Conservation (phyloP, 2,329 filamentous ascomycete species). For the Penicillium sp. region DNA sequence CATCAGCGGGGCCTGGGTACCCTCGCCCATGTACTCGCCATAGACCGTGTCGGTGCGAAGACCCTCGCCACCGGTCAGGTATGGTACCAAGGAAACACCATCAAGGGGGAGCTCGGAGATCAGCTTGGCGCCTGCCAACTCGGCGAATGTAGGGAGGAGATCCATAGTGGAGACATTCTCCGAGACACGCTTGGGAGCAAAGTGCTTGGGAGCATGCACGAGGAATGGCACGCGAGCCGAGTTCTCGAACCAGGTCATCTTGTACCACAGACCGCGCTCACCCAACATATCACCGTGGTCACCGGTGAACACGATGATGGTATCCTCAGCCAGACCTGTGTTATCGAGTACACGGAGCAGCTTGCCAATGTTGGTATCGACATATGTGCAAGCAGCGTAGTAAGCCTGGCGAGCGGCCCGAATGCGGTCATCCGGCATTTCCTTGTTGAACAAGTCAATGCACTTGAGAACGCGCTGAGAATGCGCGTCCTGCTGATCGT, state of each 20-base stretch:
- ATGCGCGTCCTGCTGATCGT: conserved; percentile 82
- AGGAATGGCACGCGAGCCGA: conserved; percentile 87
- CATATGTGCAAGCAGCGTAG: conserved; percentile 90
- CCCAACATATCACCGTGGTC: conserved; percentile 97
- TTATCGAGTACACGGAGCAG: conserved; percentile 76
- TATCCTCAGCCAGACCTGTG: conserved; percentile 78
- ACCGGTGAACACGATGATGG: conserved; percentile 87
- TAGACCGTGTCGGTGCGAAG: conserved; percentile 77
- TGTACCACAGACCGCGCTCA: conserved; percentile 89
- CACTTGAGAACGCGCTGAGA: conserved; percentile 84
- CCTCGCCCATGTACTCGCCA: conserved; percentile 93
- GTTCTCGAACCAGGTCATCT: conserved; percentile 95
- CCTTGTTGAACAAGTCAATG: conserved; percentile 80
- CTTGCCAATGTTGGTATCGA: conserved; percentile 88
- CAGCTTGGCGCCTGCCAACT: conserved; percentile 72
- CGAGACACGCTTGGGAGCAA: conserved; percentile 72
- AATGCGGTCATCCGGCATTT: conserved; percentile 83
- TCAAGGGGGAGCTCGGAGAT: conserved; percentile 78
- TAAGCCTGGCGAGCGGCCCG: conserved; percentile 84
- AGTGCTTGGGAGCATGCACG: conserved; percentile 75
- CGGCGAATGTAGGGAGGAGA: conserved; percentile 83
- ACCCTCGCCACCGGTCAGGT: conserved; percentile 62
- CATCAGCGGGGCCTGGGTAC: conserved; percentile 83
- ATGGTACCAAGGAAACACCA: conserved; percentile 77
- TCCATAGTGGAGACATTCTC: conserved; percentile 91